These are phyloP conservation scores for Neurospora terricola DNA, from an alignment of 495 filamentous ascomycete genomes.

Conservation along the genomic window DNA sequence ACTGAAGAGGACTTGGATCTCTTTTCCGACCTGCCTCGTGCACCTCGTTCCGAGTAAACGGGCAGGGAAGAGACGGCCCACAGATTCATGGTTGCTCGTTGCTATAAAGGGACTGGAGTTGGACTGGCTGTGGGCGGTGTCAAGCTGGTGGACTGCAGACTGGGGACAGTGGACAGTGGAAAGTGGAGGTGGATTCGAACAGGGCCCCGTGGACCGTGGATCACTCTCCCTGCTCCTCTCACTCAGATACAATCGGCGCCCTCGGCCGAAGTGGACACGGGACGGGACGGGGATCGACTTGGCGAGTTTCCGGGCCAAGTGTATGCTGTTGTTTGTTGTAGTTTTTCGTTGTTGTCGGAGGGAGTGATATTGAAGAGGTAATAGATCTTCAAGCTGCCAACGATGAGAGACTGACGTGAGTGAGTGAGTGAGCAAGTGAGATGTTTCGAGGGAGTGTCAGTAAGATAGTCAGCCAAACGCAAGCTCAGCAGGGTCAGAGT, in stretches of 20 bases:
- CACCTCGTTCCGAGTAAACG: constrained; percentile 18
- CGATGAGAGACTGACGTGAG: background rate
- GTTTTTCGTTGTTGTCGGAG: background rate
- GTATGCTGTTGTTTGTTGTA: background rate
- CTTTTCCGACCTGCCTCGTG: constrained; percentile 15
- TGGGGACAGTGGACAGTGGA: background rate
- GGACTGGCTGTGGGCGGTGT: constrained; percentile 1
- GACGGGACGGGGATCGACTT: background rate
- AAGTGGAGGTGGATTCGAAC: background rate
- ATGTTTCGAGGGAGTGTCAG: background rate
- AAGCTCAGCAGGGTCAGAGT: background rate
- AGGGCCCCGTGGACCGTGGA: background rate
- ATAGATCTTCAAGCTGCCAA: background rate
- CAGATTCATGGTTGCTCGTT: constrained; percentile 20
- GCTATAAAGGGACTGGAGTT: background rate
- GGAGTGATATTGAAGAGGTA: background rate
- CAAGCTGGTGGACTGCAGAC: background rate
- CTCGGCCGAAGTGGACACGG: background rate
- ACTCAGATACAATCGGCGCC: background rate
- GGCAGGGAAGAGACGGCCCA: constrained; percentile 25
- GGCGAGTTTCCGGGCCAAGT: background rate
- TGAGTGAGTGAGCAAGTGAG: background rate
- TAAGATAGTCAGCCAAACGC: background rate
- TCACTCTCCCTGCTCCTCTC: background rate
- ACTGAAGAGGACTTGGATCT: constrained; percentile 5